Evolutionary conservation across 2,329 filamentous ascomycete species (phyloP).

Genomic region (Coleophoma eucalyptorum): DNA sequence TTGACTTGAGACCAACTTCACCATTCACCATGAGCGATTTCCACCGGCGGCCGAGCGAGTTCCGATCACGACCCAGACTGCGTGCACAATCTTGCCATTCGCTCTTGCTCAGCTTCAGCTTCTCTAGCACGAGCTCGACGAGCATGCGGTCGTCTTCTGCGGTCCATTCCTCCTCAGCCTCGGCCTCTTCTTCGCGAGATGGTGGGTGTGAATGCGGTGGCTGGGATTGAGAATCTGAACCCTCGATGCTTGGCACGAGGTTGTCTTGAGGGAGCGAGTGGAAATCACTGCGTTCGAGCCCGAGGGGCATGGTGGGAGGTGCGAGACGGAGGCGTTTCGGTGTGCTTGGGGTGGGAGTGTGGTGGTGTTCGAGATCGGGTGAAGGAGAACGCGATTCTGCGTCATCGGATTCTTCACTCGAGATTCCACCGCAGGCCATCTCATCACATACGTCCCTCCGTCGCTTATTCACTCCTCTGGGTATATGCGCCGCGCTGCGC

Average conservation of each 20-base stretch:
- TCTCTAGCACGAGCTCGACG: conserved; percentile 65
- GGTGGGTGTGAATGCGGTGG: too few relatives aligned
- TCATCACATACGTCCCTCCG: conserved; percentile 43
- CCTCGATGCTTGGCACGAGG: conserved; percentile 24
- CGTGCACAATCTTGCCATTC: conserved; percentile 67
- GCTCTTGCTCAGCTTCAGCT: conserved; percentile 58
- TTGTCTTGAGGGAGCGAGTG: conserved; percentile 37
- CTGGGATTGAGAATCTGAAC: too few relatives aligned
- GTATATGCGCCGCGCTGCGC: conserved; percentile 35
- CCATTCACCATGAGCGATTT: conserved; percentile 56
- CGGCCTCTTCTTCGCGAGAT: conserved; percentile 14
- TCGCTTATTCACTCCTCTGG: conserved; percentile 48
- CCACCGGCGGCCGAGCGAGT: conserved; percentile 56
- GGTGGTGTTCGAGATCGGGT: conserved; percentile 16
- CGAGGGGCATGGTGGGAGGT: conserved; percentile 56
- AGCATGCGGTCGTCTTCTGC: conserved; percentile 61
- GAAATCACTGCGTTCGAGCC: conserved; percentile 55
- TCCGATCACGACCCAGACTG: conserved; percentile 56
- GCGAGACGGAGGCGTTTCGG: conserved; percentile 59
- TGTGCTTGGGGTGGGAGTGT: conserved; percentile 34
- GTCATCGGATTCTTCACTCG: conserved; percentile 21
- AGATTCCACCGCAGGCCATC: conserved; percentile 38
- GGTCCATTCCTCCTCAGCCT: conserved; percentile 43
- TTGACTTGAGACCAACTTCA: conserved; percentile 53
- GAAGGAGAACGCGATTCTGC: conserved; percentile 9